A percentile compares a stretch with the other conserved stretches of the same genome.
Conservation (phyloP, 2,329 filamentous ascomycete genomes). For the Beauveria bassiana region DNA sequence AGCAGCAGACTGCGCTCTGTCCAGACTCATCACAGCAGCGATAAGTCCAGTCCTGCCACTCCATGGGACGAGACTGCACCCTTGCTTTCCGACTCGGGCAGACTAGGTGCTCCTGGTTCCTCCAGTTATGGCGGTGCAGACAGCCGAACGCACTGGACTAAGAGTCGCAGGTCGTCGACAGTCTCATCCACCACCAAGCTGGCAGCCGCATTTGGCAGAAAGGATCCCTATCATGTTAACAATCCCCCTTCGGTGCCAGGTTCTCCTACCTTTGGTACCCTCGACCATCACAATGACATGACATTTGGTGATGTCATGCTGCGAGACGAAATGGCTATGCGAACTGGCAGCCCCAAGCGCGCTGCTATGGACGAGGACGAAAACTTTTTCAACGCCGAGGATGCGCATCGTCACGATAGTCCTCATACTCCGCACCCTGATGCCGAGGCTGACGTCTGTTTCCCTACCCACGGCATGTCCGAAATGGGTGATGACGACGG, state of each 20-base stretch:
- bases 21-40: conserved; percentile 31
- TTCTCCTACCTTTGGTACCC: conserved; percentile 45
- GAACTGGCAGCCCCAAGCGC: conserved; percentile 23
- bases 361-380: conserved; percentile 23
- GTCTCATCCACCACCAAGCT: conserved; percentile 42
- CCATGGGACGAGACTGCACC: conserved; percentile 45
- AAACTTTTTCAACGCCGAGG: conserved; percentile 23
- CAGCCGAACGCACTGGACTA: conserved; percentile 22
- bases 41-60: conserved; percentile 40
- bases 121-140: conserved; percentile 38
- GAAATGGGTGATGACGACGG: conserved; percentile 74
- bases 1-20: conserved; percentile 29
- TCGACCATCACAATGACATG: conserved; percentile 43
- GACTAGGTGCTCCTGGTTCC: conserved; percentile 17
- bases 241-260: conserved; percentile 62
- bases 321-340: conserved; percentile 50
- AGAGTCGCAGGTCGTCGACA: conserved; percentile 41
- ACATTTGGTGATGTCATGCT: conserved; percentile 65
- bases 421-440: conserved; percentile 47
- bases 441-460: conserved; percentile 85
- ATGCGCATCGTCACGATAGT: conserved; percentile 23
- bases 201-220: conserved; percentile 22
- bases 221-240: conserved; percentile 54
- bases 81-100: conserved; percentile 37
- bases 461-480: conserved; percentile 64